Evolutionary conservation across 2,329 filamentous ascomycete genomes (phyloP), one percentile per base, ranked within the genome.

Genomic region (Stemphylium beticola): DNA sequence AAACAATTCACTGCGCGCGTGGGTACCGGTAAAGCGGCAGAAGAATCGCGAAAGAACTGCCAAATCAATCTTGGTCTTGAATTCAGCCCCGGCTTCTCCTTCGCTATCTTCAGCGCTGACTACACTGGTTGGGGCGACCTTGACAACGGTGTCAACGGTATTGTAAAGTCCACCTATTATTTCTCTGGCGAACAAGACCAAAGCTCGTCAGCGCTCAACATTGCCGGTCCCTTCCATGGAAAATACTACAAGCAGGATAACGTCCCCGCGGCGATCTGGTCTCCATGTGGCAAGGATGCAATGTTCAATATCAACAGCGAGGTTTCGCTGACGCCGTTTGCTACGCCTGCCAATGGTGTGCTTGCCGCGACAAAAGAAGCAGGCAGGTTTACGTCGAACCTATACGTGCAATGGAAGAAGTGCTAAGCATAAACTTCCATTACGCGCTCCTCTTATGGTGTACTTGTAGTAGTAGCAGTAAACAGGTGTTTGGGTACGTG

Each of bases 161-260:
- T 60, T 2, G 64, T 75, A n/a, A 70, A 66, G 54, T 64, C 67
- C 20, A 72, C 62, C 2, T 76, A 75, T 47, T 76, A 76, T 52
- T 74, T 76, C 60, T 72, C 72, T 1, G 73, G 73, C 2, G 40
- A 68, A 33, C 56, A 54, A n/a, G 62, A 61, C 11, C 66, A 74
- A 60, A 69, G 52, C 8, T 62, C 65, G 4, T 48, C 61, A 3
- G 49, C 54, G 1, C 51, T 67, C 7, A 36, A 29, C 26, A 40
- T 81, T 66, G 62, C 64, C 4, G 81, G 81, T 15, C 80, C 79
- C 14, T 75, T 67, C 48, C 69, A 71, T 33, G 73, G 65, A n/a
- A 61, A 77, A 60, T 83, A 82, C 70, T 67, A 67, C 57, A 78
- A 79, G 68, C 75, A 75, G 42, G 81, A 83, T 60, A 64, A 74